Evolutionary conservation across 192 early-diverging fungal genomes (phyloP), one percentile per base, ranked within the genome.

Genomic region (Geranomyces michiganensis): DNA sequence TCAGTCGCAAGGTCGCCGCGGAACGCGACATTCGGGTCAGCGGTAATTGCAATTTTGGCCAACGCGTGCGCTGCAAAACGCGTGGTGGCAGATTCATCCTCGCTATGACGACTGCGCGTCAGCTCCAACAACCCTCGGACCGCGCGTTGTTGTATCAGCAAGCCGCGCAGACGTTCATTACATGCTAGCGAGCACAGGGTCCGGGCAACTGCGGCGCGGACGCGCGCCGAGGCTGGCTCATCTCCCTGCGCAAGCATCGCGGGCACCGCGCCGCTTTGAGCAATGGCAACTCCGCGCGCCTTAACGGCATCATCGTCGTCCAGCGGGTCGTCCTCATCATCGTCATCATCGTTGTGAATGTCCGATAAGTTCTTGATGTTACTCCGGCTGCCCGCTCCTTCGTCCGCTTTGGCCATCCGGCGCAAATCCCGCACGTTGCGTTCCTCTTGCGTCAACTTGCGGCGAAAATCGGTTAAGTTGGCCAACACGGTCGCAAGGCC

Each of bases 31-130:
- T 90, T 79, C 7, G 96, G 96, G 48, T 96, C 89, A 44, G 92
- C 86, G 0, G 94, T 93, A 58, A 98, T 95, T 21, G 92, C 92
- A n/a, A 96, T 82, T 67, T 95, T 96, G 15, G 96, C 96, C 48
- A 98, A 76, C 1, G 94, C 91, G 62, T 95, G 93, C 2, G 90
- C 84, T 3, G 92, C 90, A 36, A 53, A 21, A 19, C 84, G 48
- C 1, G 74, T 65, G 56, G 67, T 65, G 1, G 33, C 22, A 7
- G 58, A 17, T 5, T 32, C 58, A 8, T 19, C 27, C 2, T 26
- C 22, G 7, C 29, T 6, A 17, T 31, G 33, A 5, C 10, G 53
- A 48, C 73, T 70, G 67, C 73, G 44, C 67, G 82, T 75, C 22
- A 93, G 61, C 10, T 76, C 72, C 19, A 93, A 78, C 27, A 96